Evolutionary conservation across 768 basidiomycete genomes (phyloP).

Genomic region (Termitomyces sp.): DNA sequence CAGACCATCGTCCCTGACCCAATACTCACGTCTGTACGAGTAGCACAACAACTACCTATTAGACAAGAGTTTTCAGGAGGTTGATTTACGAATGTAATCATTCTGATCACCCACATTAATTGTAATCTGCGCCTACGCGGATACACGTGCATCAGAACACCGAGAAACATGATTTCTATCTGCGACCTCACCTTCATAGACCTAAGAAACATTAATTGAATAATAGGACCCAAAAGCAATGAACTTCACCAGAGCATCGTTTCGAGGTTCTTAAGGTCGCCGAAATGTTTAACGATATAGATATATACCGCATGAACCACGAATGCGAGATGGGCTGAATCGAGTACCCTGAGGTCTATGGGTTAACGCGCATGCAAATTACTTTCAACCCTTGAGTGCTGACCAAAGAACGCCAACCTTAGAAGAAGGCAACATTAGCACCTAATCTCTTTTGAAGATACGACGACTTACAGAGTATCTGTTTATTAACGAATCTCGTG

Average conservation of each 20-base stretch:
- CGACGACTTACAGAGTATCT: conserved; percentile 26
- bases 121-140: conserved; percentile 32
- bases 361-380: not conserved
- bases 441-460: not conserved
- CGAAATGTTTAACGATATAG: conserved; percentile 21
- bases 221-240: not conserved
- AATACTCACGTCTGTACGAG: conserved; percentile 35
- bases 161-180: not conserved
- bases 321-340: conserved; percentile 22
- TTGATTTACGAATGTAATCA: not conserved
- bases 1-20: not conserved
- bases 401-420: conserved; percentile 32
- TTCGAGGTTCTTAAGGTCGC: conserved; percentile 13
- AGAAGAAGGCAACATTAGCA: not conserved
- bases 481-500: conserved; percentile 28
- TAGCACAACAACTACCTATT: conserved; percentile 34
- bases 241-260: conserved; percentile 7
- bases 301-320: conserved; percentile 22
- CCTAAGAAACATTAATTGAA: conserved; percentile 5
- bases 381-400: not conserved
- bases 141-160: not conserved
- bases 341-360: conserved; percentile 17
- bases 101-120: conserved; percentile 28
- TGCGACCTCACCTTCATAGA: conserved; percentile 18
- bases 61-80: not conserved